Evolutionary conservation across 805 yeast species (phyloP).

Genomic region (Blastobotrys attinorum): DNA sequence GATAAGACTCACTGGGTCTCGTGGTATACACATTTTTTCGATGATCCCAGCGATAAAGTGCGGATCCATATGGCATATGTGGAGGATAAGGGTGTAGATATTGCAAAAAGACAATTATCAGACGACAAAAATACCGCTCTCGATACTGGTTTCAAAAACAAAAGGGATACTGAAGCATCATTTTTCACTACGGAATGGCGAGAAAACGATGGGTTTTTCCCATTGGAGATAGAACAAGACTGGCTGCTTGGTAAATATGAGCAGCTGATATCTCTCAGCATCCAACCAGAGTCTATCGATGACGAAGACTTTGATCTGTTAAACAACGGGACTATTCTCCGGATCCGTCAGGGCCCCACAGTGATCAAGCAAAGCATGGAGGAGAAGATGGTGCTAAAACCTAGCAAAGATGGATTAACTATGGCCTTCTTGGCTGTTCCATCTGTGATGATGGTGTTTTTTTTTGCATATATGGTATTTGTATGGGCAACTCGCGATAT

Average conservation of each 20-base stretch:
- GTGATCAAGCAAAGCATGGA: conserved; percentile 32
- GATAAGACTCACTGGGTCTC: conserved; percentile 67
- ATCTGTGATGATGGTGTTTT: conserved; percentile 13
- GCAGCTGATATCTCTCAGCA: conserved; percentile 52
- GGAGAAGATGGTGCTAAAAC: conserved; percentile 31
- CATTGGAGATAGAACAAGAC: conserved; percentile 50
- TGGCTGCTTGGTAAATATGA: conserved; percentile 55
- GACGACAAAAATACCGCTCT: too few species aligned
- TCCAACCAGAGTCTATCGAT: conserved; percentile 61
- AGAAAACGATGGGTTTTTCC: conserved; percentile 50
- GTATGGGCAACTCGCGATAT: conserved; percentile 2
- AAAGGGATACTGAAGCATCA: conserved; percentile 29
- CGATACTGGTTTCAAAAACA: too few species aligned
- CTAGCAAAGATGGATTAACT: conserved; percentile 32
- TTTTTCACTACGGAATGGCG: conserved; percentile 73
- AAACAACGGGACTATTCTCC: conserved; percentile 46
- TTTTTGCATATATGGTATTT: conserved; percentile 13
- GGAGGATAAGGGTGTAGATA: conserved; percentile 38
- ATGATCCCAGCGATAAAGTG: conserved; percentile 43
- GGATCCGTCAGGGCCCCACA: conserved; percentile 25
- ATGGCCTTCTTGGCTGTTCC: conserved; percentile 16
- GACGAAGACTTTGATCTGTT: conserved; percentile 60
- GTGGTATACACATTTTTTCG: conserved; percentile 69
- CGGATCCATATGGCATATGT: conserved; percentile 60
- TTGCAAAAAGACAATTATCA: conserved; percentile 40